Conservation (phyloP, 352 stramenopile genomes). For the Globisporangium splendens region DNA sequence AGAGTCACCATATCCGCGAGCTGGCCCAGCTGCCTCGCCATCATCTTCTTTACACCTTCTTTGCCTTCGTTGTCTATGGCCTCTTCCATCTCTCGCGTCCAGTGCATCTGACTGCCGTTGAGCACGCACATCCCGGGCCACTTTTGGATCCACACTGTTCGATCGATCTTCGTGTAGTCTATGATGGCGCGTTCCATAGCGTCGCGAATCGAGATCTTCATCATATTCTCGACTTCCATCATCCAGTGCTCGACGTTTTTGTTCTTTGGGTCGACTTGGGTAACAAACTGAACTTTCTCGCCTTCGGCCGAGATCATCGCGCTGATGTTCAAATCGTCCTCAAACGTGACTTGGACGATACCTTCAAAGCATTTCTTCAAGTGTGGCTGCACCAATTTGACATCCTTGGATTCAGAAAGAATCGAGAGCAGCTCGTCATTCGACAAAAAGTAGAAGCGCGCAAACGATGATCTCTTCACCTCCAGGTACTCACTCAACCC, state of each 20-base stretch:
- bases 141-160: conserved; percentile 91
- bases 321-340: conserved; percentile 89
- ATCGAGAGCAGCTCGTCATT: conserved; percentile 94
- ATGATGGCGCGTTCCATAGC: conserved; percentile 84
- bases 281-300: conserved; percentile 84
- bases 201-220: conserved; percentile 87
- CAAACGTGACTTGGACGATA: conserved; percentile 88
- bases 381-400: conserved; percentile 90
- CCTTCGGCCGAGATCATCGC: conserved; percentile 91
- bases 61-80: conserved; percentile 71
- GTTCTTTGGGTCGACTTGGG: conserved; percentile 83
- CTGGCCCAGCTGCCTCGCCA: conserved; percentile 81
- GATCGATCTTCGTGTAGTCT: conserved; percentile 84
- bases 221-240: conserved; percentile 93
- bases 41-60: conserved; percentile 79
- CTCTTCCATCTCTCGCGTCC: conserved; percentile 90
- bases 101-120: conserved; percentile 93
- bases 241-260: conserved; percentile 95
- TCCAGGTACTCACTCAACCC: conserved; percentile 91
- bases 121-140: conserved; percentile 90
- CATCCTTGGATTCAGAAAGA: conserved; percentile 91
- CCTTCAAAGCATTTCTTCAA: conserved; percentile 95
- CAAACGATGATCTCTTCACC: conserved; percentile 90
- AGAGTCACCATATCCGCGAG: conserved; percentile 93
- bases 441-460: conserved; percentile 93